A percentile compares a stretch with the other conserved stretches of the same genome.
Evolutionary conservation across 768 basidiomycete species (phyloP).

Genomic region (Suillus luteus): DNA sequence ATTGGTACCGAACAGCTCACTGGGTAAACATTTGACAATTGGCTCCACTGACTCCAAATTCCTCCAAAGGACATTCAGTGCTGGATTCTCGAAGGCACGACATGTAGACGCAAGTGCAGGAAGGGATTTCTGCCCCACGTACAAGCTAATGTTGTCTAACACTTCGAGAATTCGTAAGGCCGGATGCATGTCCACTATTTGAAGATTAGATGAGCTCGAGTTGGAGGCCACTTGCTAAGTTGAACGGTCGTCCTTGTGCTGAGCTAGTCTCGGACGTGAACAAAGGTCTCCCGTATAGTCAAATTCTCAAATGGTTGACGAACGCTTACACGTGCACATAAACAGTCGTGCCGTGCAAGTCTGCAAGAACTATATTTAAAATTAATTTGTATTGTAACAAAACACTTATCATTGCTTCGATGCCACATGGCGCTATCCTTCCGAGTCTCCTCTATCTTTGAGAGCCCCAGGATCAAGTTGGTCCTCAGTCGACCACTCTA

Average conservation of each 20-base stretch:
- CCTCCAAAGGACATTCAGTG: conserved; percentile 29
- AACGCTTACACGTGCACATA: too few species aligned
- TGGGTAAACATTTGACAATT: conserved; percentile 14
- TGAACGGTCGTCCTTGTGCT: too few species aligned
- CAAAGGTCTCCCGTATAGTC: too few species aligned
- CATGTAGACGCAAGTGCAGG: conserved; percentile 26
- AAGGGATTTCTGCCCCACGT: conserved; percentile 12
- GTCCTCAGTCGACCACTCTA: conserved; percentile 51
- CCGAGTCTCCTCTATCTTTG: neutral
- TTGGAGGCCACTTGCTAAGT: too few species aligned
- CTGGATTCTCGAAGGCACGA: conserved; percentile 22
- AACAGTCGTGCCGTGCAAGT: too few species aligned
- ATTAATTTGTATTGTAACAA: neutral
- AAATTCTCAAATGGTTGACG: too few species aligned
- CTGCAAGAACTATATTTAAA: too few species aligned
- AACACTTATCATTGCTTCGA: neutral
- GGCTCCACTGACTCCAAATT: conserved; percentile 23
- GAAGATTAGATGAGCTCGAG: too few species aligned
- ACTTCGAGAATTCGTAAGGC: neutral
- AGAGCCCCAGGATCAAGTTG: conserved; percentile 42
- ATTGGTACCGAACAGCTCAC: neutral
- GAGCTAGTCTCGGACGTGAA: too few species aligned
- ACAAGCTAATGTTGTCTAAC: neutral
- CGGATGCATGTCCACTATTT: neutral
- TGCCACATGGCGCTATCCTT: neutral